Conservation (phyloP, 805 yeast species). For the Schwanniomyces yamadae region DNA sequence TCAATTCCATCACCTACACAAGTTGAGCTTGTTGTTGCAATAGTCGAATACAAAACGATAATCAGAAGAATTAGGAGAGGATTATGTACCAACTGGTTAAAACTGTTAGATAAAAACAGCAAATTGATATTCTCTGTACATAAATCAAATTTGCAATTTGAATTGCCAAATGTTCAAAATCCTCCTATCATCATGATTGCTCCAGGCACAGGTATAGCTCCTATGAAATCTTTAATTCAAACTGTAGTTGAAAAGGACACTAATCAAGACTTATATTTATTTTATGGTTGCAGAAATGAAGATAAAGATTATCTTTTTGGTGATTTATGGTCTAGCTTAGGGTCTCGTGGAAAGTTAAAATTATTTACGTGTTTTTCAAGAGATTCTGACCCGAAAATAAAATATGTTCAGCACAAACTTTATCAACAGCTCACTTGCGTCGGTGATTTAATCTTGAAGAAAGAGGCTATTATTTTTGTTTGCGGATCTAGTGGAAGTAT, state of each 20-base stretch:
- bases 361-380: constrained; percentile 48
- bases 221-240: constrained; percentile 72
- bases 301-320: constrained; percentile 69
- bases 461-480: constrained; percentile 65
- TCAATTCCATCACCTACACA: constrained; percentile 44
- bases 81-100: constrained; percentile 76
- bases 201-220: constrained; percentile 98
- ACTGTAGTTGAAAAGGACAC: constrained; percentile 18
- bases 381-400: constrained; percentile 37
- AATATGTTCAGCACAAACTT: constrained; percentile 77
- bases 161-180: constrained; percentile 10
- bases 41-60: constrained; percentile 84
- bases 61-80: constrained; percentile 76
- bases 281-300: constrained; percentile 71
- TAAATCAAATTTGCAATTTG: constrained; percentile 42
- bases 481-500: constrained; percentile 95
- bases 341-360: constrained; percentile 30
- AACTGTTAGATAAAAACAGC: constrained; percentile 47
- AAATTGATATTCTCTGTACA: constrained; percentile 52
- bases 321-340: constrained; percentile 47
- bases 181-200: constrained; percentile 68
- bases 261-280: constrained; percentile 46
- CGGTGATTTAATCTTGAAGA: constrained; percentile 50
- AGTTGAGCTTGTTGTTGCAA: constrained; percentile 74
- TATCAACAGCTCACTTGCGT: constrained; percentile 51